phyloP scores from a whole-genome alignment of 192 early-diverging fungal species.

The Backusella morwellensis region DNA sequence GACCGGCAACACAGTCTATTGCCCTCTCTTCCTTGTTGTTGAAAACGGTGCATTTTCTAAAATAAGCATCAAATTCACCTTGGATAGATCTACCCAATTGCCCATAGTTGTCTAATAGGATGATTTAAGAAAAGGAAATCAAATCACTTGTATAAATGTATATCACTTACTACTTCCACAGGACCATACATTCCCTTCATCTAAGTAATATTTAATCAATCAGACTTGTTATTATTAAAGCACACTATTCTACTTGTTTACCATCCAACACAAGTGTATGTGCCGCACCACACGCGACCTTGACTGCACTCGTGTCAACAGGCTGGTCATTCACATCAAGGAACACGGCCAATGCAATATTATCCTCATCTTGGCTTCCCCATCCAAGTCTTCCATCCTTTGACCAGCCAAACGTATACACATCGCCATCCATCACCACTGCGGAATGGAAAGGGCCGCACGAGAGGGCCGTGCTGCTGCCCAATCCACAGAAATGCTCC shows the following conservation, averaged over 20 bases:
- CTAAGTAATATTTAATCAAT: neutral
- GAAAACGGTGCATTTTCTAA: neutral
- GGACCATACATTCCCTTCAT: neutral
- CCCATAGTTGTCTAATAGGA: conserved; percentile 6
- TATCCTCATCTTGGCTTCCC: neutral
- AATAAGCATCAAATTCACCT: neutral
- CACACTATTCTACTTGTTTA: neutral
- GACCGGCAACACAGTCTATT: neutral
- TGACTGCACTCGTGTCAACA: neutral
- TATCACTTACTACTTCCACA: conserved; percentile 11
- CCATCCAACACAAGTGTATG: conserved; percentile 20
- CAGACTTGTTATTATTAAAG: neutral
- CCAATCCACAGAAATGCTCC: conserved; percentile 15
- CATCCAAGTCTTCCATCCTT: conserved; percentile 14
- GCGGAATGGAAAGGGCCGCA: conserved; percentile 11
- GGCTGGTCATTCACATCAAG: neutral
- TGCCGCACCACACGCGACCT: conserved; percentile 6
- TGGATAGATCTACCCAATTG: neutral
- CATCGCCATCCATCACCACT: conserved; percentile 3
- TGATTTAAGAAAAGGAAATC: neutral
- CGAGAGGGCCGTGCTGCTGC: neutral
- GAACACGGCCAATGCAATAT: neutral
- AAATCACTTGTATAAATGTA: neutral
- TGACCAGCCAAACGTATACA: conserved; percentile 19
- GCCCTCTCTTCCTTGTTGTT: neutral